Evolutionary conservation across 2,329 filamentous ascomycete species (phyloP), one percentile per base, ranked within the genome.

Genomic region (Aureobasidium sp.): DNA sequence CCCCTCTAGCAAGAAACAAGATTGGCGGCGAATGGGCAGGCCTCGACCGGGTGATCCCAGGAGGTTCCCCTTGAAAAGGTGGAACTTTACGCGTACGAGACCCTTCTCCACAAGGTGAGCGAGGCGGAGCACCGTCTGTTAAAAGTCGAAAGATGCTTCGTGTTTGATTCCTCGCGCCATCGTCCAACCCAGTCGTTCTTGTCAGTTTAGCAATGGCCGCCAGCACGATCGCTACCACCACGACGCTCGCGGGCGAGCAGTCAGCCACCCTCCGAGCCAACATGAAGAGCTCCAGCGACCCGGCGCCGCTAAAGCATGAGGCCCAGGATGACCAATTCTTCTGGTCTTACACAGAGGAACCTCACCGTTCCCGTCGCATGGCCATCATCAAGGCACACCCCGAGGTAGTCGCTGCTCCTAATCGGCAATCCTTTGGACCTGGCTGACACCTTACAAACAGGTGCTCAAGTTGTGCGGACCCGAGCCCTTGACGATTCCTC

Each of bases 271-370:
- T 48, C 31, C 60, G 40, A n/a, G 42, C n/a, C 53, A 52, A 50
- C 48, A 48, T 24, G 37, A 65, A 44, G 71, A 73, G 47, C 53
- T 57, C 53, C 14, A 57, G 39, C 54, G 33, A 37, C 31, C 54
- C 54, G 33, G 44, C 37, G 19, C 45, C 57, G 17, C 4, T 7
- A 19, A 42, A 40, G 31, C 27, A 49, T 15, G 15, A 60, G 35
- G 31, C 31, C n/a, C 57, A 61, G 17, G 66, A 76, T 45, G 73
- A 86, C 65, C 82, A 86, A 74, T 97, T 97, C 81, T 96, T 96
- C 79, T 97, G 95, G 94, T 96, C 94, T 44, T 97, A 99, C 73
- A 97, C 94, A 11, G 94, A 99, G 75, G 94, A 99, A 77, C 94
- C 94, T 65, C 94, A 99, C 76, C 85, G 91, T 68, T 94, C 93